A percentile compares a stretch with the other conserved stretches of the same genome.
phyloP scores from a whole-genome alignment of 1,139 yeast genomes.

The Saccharomyces hybrid region DNA sequence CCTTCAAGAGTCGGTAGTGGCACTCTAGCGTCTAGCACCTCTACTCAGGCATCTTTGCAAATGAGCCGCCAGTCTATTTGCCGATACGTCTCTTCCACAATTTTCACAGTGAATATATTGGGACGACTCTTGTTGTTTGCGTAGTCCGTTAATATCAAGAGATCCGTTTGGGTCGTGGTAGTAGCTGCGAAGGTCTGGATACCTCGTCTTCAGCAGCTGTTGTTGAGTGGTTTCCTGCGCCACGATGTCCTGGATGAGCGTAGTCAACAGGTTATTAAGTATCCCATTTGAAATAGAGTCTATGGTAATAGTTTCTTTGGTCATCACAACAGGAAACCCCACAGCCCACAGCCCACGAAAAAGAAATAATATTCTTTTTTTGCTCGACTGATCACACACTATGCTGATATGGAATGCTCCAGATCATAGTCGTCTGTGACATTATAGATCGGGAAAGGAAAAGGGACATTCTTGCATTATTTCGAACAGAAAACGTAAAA shows the following conservation, averaged over 20 bases:
- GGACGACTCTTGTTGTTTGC: constrained; percentile 30
- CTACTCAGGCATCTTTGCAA: constrained; percentile 79
- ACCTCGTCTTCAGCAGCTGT: constrained; percentile 20
- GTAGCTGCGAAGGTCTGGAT: constrained; percentile 23
- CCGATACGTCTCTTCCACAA: constrained; percentile 82
- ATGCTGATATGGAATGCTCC: background rate
- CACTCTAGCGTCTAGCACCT: constrained; percentile 36
- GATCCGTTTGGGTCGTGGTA: constrained; percentile 22
- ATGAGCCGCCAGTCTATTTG: constrained; percentile 88
- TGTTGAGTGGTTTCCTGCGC: constrained; percentile 23
- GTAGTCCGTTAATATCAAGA: constrained; percentile 26
- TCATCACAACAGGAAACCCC: constrained; percentile 7
- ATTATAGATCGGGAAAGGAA: background rate
- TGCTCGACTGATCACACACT: background rate
- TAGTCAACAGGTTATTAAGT: constrained; percentile 23
- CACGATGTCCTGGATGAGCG: constrained; percentile 30
- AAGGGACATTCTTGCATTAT: background rate
- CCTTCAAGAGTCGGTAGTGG: background rate
- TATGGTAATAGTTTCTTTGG: constrained; percentile 15
- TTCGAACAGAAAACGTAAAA: background rate
- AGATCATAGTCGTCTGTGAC: too few relatives aligned
- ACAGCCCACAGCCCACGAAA: background rate
- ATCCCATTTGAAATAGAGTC: constrained; percentile 23
- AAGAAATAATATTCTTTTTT: background rate
- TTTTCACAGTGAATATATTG: constrained; percentile 67